These are phyloP conservation scores for Paraconiothyrium sp. DNA, from an alignment of 2,329 filamentous ascomycete species.

Conservation along the genomic window DNA sequence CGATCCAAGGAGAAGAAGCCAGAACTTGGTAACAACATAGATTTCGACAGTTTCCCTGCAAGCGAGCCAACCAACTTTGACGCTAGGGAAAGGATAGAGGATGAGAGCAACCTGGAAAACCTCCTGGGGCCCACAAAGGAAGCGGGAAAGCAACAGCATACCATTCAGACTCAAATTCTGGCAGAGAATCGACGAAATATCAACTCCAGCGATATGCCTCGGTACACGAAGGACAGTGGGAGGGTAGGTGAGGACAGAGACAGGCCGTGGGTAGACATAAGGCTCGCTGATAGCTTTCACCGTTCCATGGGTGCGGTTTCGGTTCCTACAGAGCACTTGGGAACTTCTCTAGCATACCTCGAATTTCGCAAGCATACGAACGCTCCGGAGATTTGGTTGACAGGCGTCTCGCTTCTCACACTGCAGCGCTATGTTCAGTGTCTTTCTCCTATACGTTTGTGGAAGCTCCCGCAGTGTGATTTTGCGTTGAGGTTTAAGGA, in stretches of 20 bases:
- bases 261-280: background rate
- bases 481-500: background rate
- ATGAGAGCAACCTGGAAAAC: background rate
- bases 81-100: background rate
- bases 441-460: background rate
- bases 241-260: background rate
- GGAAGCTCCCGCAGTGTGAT: background rate
- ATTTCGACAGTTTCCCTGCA: no score
- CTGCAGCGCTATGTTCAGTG: conserved; percentile 3
- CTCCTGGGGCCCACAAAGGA: background rate
- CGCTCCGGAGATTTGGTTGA: background rate
- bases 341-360: conserved; percentile 1
- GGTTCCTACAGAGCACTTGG: background rate
- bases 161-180: background rate
- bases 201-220: background rate
- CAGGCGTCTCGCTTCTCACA: background rate
- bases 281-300: background rate
- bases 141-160: background rate
- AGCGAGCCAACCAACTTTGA: background rate
- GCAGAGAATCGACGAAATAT: background rate
- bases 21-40: background rate
- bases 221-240: background rate
- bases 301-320: background rate
- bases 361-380: background rate
- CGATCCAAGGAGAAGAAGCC: background rate